A percentile compares a stretch with the other conserved stretches of the same genome.
Evolutionary conservation across 371 early-diverging fungal species (phyloP).

Genomic region (Zychaea mexicana): DNA sequence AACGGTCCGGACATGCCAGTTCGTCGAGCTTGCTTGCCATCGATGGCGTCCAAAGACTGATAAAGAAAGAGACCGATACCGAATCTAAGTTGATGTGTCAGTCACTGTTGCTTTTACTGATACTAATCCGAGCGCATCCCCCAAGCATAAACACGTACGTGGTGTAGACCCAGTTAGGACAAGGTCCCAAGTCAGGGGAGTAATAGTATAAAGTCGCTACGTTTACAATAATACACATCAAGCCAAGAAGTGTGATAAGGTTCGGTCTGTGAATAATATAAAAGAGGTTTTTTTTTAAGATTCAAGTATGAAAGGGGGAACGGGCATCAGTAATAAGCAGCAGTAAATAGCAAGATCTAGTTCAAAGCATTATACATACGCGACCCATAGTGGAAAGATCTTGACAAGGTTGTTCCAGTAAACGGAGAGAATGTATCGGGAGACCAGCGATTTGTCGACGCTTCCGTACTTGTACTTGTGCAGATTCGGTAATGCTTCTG

Average conservation of each 20-base stretch:
- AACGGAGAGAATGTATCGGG: conserved; percentile 81
- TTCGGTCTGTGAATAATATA: conserved; percentile 80
- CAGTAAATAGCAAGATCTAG: too few relatives aligned
- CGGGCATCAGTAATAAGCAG: background rate
- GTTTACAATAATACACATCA: conserved; percentile 81
- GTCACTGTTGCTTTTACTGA: background rate
- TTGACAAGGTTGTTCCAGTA: conserved; percentile 92
- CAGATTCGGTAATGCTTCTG: conserved; percentile 56
- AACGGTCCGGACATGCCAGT: conserved; percentile 90
- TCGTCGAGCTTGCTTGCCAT: conserved; percentile 98
- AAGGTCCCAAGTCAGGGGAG: conserved; percentile 79
- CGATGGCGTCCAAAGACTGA: conserved; percentile 96
- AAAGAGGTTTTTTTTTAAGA: background rate
- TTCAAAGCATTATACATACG: conserved; percentile 57
- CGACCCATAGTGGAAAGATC: conserved; percentile 90
- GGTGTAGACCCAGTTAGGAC: conserved; percentile 89
- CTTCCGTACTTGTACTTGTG: conserved; percentile 82
- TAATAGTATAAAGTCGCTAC: conserved; percentile 70
- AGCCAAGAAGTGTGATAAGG: conserved; percentile 94
- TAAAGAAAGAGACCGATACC: conserved; percentile 91
- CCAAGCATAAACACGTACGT: conserved; percentile 30
- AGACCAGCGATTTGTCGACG: conserved; percentile 90
- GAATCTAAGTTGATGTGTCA: conserved; percentile 55
- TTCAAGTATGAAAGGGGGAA: background rate
- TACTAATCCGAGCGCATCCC: background rate